Evolutionary conservation across 345 rosid species (phyloP), one percentile per base, ranked within the genome.

Genomic region (Pseudoturritis turrita): DNA sequence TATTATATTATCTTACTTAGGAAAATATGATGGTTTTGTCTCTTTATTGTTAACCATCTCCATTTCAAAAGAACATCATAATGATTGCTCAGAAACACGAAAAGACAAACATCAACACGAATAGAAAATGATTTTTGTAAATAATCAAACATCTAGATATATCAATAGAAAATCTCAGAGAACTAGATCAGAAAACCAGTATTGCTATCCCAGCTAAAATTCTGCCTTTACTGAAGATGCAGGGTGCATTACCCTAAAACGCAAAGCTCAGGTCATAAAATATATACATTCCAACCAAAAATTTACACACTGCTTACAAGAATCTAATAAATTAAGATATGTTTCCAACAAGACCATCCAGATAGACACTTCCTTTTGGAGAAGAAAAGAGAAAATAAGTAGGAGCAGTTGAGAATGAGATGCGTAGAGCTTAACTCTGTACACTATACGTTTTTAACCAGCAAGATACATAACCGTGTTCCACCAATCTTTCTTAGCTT

Each of bases 401-500:
- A 33, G 17, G 35, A 39, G 12, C 28, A 55, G 46, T 17, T 9
- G 55, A 73, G 36, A 63, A 69, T 68, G 41, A 45, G 58, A 66
- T 71, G 68, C 26, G 40, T 51, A 82, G 52, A 84, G 51, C 72
- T 69, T 65, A 65, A 65, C 70, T 74, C 10, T 54, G 43, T 75
- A 70, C 60, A 75, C 14, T 47, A 51, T 75, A 80, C 35, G 71
- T 60, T 46, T 74, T 72, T 77, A 70, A 71, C 18, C 25, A 49
- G 67, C 10, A 57, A 69, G 47, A 69, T 57, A 35, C 56, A 62
- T 44, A 81, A 35, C 57, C 13, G 45, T 77, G 78, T 74, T 74
- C 67, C 81, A 67, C 80, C 79, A 74, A 62, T 66, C 77, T 75
- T 72, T 80, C 80, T 84, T 62, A 82, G 46, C 53, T 35, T 61